These are phyloP conservation scores for Diatrype stigma DNA, from an alignment of 2,329 filamentous ascomycete genomes.

Conservation along the genomic window DNA sequence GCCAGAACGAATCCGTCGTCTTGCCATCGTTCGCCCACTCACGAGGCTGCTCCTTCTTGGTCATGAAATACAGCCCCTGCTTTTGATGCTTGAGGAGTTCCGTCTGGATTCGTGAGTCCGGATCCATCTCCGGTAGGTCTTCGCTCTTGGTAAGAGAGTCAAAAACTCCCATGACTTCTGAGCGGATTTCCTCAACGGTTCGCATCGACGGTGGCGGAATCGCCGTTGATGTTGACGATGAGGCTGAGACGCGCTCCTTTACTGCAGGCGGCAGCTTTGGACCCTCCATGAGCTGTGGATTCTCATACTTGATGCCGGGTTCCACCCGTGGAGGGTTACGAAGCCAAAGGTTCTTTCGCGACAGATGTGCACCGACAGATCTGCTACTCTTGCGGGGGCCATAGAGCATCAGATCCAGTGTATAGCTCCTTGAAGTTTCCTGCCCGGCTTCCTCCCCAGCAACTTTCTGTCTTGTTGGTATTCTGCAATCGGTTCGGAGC, in stretches of 20 bases:
- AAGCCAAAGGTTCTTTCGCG: constrained; percentile 63
- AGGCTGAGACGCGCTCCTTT: constrained; percentile 21
- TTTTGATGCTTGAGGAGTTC: constrained; percentile 80
- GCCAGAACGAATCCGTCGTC: constrained; percentile 73
- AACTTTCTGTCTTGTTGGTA: constrained; percentile 62
- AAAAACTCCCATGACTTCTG: constrained; percentile 82
- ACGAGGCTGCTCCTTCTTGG: constrained; percentile 66
- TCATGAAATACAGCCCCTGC: constrained; percentile 86
- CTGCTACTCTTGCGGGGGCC: constrained; percentile 64
- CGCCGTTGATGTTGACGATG: constrained; percentile 14
- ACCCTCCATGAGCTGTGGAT: constrained; percentile 64
- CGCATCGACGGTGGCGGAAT: constrained; percentile 38
- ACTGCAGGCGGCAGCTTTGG: constrained; percentile 35
- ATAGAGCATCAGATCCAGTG: constrained; percentile 73
- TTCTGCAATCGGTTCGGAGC: constrained; percentile 68
- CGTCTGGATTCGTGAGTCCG: constrained; percentile 58
- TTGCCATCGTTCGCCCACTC: constrained; percentile 52
- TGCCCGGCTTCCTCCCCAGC: constrained; percentile 62
- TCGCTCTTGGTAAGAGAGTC: constrained; percentile 75
- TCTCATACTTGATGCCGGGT: constrained; percentile 65
- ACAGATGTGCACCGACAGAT: constrained; percentile 64
- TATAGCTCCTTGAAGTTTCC: constrained; percentile 55
- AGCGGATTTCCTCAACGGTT: constrained; percentile 80
- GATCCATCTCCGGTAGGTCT: constrained; percentile 69
- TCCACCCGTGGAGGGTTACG: constrained; percentile 62